Evolutionary conservation across 805 yeast genomes (phyloP), one percentile per base, ranked within the genome.

Genomic region (Komagataella mondaviorum): DNA sequence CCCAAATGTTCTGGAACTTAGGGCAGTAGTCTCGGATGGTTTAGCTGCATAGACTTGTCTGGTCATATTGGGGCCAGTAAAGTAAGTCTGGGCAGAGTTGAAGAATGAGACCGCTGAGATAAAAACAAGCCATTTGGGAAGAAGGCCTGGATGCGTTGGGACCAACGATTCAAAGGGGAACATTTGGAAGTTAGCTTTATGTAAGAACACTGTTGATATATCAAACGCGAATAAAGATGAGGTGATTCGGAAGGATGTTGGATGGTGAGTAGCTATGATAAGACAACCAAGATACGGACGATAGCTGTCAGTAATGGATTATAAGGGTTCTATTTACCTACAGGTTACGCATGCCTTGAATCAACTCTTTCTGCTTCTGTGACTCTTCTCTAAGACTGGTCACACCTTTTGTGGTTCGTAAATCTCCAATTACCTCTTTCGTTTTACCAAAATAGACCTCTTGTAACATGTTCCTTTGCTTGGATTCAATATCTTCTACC

Each of bases 1-100:
- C 39, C 99, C 99, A 65, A 93, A 93, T 0, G 99, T 91, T 60
- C 99, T 78, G n/a, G 96, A 96, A 58, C 93, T 81, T 57, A 93
- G 72, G 12, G 63, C 61, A 2, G 72, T 66, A 23, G 83, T 84
- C 63, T 85, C 77, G 6, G 62, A 56, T 14, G 90, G 88, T 48
- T 76, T 67, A 50, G 67, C 72, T 39, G 77, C 83, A 63, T 93
- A 93, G 6, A 93, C 97, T 56, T 81, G 75, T 57, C 85, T 80
- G 2, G 96, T 86, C 51, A 93, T 74, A 24, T 75, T 72, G 24
- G 85, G 72, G 47, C 89, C 93, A 39, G 88, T 78, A 48, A 78
- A 65, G 67, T 90, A 93, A 12, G 93, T 82, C 68, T 93, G 99
- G 20, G 77, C 70, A 0, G 97, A 88, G 66, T 93, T 93, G 74